Evolutionary conservation across 331 rosid genomes (phyloP), one percentile per base, ranked within the genome.

Genomic region (Acacia concinna): DNA sequence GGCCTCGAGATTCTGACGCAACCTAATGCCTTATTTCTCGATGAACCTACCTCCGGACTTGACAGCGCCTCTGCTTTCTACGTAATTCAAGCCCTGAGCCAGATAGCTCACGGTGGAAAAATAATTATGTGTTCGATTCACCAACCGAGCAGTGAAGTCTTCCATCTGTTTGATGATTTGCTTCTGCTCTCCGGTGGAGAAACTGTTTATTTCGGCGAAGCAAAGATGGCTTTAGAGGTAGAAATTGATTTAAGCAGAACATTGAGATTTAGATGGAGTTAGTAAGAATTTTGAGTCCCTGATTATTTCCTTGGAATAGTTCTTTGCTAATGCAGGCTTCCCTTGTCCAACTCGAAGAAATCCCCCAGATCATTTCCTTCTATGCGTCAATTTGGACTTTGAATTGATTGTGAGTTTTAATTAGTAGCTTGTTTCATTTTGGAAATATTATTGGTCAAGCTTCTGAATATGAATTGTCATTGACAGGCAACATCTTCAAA

Each of bases 31-130:
- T 84, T 88, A 4, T 78, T 88, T 57, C 90, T 88, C 44, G 92
- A 88, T 56, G 89, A 88, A 76, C 91, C 91, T 15, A 85, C 91
- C 1, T 79, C 82, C 78, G 91, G 89, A 4, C 86, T 86, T 2
- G 89, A 88, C 57, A 86, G 87, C 67, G 85, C 90, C 18, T 84
- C 90, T 1, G 82, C 88, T 73, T 87, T 34, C 62, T 83, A 79
- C 62, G 87, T 87, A 20, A 80, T 85, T 8, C 74, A 65, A 9
- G 12, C 74, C 8, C 41, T 77, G 9, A 49, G 25, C 38, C 38
- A 77, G 28, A 65, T 77, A 4, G 81, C 81, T 66, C 12, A 0
- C 4, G 63, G 37, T 49, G 78, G 74, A 9, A 69, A 38, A 18
- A 71, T 68, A 47, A 44, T 82, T n/a, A 9, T 82, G 3, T 74